These are phyloP conservation scores for Haematococcus lacustris DNA, from an alignment of 139 green algal genomes.

Conservation along the genomic window DNA sequence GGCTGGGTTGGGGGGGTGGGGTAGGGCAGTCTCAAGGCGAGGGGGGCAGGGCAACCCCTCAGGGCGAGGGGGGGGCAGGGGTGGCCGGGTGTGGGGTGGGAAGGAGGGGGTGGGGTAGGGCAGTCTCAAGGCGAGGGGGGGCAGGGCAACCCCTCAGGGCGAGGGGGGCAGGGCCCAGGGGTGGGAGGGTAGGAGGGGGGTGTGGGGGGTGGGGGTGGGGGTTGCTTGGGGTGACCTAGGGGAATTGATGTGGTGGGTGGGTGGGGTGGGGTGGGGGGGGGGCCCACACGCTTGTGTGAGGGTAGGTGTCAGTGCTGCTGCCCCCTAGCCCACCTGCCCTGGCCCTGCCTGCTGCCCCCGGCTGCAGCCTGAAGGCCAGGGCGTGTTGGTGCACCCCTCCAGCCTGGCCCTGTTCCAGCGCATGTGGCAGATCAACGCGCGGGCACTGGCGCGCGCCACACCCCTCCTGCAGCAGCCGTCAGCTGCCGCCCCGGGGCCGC, in stretches of 20 bases:
- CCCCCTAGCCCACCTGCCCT: background rate
- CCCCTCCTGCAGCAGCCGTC: background rate
- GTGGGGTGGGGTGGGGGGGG: too few relatives aligned
- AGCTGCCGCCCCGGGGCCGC: constrained; percentile 2
- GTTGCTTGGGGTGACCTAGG: too few relatives aligned
- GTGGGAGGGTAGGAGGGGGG: too few relatives aligned
- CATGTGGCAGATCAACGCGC: constrained; percentile 64
- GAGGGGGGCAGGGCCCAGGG: too few relatives aligned
- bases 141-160: too few relatives aligned
- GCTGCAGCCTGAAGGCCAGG: constrained; percentile 34
- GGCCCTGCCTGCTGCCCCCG: background rate
- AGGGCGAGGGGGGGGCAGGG: too few relatives aligned
- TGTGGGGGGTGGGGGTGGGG: too few relatives aligned
- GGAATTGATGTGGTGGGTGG: too few relatives aligned
- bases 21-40: background rate
- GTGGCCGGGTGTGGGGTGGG: too few relatives aligned
- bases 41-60: too few relatives aligned
- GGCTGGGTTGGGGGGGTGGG: background rate
- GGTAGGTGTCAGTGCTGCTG: background rate
- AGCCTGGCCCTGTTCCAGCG: constrained; percentile 44
- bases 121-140: too few relatives aligned
- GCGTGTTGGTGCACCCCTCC: constrained; percentile 39
- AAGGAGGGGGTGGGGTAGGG: too few relatives aligned
- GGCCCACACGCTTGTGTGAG: background rate
- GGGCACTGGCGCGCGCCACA: constrained; percentile 30